These are phyloP conservation scores for Russula griseocarnosa DNA, from an alignment of 768 basidiomycete genomes.

Conservation along the genomic window DNA sequence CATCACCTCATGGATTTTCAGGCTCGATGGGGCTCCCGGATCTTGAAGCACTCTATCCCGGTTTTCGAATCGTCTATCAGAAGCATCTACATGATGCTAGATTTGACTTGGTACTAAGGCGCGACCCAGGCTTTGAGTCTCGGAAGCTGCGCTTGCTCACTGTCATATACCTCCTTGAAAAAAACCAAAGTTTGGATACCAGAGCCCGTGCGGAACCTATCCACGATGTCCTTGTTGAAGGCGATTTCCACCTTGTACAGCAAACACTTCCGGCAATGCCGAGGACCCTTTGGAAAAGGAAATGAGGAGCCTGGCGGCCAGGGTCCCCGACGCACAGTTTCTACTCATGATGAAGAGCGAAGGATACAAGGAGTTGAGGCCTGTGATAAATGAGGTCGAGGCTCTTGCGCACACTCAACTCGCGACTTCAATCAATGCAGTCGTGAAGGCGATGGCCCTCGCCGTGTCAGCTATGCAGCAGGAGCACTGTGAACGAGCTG, in stretches of 20 bases:
- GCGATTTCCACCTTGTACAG: slow-evolving; percentile 5
- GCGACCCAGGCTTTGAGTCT: slow-evolving; percentile 2
- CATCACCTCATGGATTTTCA: background rate
- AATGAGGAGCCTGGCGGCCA: slow-evolving; percentile 6
- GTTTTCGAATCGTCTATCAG: background rate
- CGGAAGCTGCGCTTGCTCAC: slow-evolving; percentile 14
- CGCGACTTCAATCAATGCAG: background rate
- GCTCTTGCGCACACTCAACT: slow-evolving; percentile 11
- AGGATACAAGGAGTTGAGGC: background rate
- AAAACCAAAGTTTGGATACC: background rate
- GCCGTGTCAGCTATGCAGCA: slow-evolving; percentile 20
- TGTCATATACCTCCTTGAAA: slow-evolving; percentile 7
- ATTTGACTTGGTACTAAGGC: background rate
- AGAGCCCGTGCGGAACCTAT: slow-evolving; percentile 1
- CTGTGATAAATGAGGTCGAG: slow-evolving; percentile 8
- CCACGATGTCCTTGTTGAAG: background rate
- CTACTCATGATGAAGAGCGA: slow-evolving; percentile 12
- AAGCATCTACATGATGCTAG: slow-evolving; percentile 5
- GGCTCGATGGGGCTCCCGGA: slow-evolving; percentile 2
- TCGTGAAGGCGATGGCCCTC: slow-evolving; percentile 4
- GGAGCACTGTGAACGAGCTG: slow-evolving; percentile 5
- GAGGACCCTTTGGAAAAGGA: slow-evolving; percentile 15
- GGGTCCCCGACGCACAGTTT: slow-evolving; percentile 14
- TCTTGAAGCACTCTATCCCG: slow-evolving; percentile 13
- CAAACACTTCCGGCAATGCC: background rate